These are phyloP conservation scores for Zanthoxylum bungeanum DNA, from an alignment of 345 rosid genomes.

Conservation along the genomic window DNA sequence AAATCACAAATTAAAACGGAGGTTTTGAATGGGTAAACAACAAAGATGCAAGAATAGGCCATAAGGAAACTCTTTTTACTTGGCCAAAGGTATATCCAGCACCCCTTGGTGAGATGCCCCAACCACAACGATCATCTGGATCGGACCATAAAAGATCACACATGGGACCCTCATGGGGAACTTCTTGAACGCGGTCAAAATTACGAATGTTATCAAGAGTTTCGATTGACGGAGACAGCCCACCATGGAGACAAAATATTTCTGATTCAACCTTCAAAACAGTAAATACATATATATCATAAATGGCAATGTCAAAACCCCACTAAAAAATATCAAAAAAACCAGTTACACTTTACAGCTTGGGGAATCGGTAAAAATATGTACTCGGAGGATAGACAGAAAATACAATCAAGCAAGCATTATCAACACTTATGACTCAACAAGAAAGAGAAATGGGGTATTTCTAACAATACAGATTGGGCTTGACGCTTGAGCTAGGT, in stretches of 20 bases:
- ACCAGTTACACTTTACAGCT: not conserved
- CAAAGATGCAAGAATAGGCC: not conserved
- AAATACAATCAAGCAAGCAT: not conserved
- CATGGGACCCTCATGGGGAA: conserved; percentile 99
- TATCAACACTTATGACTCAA: not conserved
- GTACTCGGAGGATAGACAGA: not conserved
- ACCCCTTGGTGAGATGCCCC: conserved; percentile 98
- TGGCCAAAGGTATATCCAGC: conserved; percentile 98
- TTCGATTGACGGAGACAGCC: conserved; percentile 87
- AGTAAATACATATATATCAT: not conserved
- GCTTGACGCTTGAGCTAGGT: not conserved
- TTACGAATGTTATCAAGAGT: conserved; percentile 89
- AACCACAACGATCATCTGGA: conserved; percentile 95
- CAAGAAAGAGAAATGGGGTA: not conserved
- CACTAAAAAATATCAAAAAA: conserved; percentile 3
- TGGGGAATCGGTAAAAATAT: not conserved
- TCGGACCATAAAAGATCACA: conserved; percentile 99
- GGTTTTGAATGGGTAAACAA: not conserved
- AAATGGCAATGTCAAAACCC: conserved; percentile 5
- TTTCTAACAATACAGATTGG: not conserved
- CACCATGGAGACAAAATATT: conserved; percentile 93
- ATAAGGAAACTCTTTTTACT: conserved; percentile 38
- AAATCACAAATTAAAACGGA: not conserved
- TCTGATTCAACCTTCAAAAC: conserved; percentile 84
- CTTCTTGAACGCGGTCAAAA: conserved; percentile 93